A percentile compares a stretch with the other conserved stretches of the same genome.
Conservation (phyloP, 176 grass and related monocot genomes). For the Miscanthus lutarioriparius region DNA sequence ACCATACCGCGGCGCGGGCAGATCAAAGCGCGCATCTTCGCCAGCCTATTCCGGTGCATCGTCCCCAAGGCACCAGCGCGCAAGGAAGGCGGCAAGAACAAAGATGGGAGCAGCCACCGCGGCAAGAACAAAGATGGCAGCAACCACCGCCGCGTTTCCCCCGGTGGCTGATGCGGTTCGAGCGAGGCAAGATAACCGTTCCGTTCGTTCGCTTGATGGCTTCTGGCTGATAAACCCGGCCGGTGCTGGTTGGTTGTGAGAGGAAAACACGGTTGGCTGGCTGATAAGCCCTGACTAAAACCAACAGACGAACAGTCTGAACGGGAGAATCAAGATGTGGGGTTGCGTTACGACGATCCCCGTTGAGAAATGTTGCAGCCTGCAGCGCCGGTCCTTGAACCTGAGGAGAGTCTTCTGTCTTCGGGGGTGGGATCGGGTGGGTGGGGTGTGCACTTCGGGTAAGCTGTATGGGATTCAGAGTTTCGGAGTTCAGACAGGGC, state of each 20-base stretch:
- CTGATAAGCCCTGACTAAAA: too few species aligned
- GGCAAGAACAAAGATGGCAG: neutral
- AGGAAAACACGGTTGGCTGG: too few species aligned
- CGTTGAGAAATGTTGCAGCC: neutral
- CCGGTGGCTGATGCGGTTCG: conserved; percentile 27
- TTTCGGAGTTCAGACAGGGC: neutral
- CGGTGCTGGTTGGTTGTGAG: too few species aligned
- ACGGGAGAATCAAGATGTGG: conserved; percentile 1
- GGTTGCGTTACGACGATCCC: neutral
- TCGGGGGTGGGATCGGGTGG: neutral
- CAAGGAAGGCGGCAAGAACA: conserved; percentile 29
- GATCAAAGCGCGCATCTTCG: conserved; percentile 57
- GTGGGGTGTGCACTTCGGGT: neutral
- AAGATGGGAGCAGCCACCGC: neutral
- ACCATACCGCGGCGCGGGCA: conserved; percentile 57
- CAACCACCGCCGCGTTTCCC: conserved; percentile 24
- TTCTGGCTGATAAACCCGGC: too few species aligned
- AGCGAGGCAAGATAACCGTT: neutral
- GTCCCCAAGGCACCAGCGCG: neutral
- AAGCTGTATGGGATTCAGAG: neutral
- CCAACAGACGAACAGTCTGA: too few species aligned
- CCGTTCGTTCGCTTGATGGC: too few species aligned
- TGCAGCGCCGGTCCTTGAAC: neutral
- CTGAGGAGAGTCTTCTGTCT: neutral
- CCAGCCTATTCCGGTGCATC: conserved; percentile 35